Base-by-base conservation (phyloP, 176 grass and related monocot species). In the Ananas comosus region DNA sequence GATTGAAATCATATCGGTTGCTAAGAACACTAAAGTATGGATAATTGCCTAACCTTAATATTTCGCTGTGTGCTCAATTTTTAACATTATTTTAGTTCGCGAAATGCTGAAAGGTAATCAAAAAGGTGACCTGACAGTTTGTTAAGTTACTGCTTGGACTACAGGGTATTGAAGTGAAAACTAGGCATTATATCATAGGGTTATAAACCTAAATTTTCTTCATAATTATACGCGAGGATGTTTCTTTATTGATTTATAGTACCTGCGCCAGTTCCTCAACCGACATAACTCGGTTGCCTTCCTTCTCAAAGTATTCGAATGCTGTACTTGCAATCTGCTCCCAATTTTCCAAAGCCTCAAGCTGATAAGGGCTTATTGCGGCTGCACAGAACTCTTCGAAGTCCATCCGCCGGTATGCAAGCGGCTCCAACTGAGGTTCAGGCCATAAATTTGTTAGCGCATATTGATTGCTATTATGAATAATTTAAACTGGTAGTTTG, bases 361-460 rank as follows among this genome's bases (percentile, higher is more conserved):
- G 90, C 66, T 99, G 94, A 66, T 93, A 93, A 12, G 94, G 89
- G 70, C 89, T 99, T 54, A 91, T 93, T 21, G 94, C 85, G 48
- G 94, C 94, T 42, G 94, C 86, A 78, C 94, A 99, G 67, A 99
- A 99, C 75, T 99, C 94, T 74, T 99, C 89, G 10, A 93, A 99
- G 53, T 99, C 89, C 89, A 99, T 88, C 75, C 70, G 86, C 79
- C 84, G 87, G 72, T 91, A 93, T 16, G 85, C 74, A 61, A 99
- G 94, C 1, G 87, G 89, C 72, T 99, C 94, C 89, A 99, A 63
- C 94, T 99, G 79, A 24, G 25, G 73, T 65, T 68, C 9, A 78
- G 16, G 75, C 72, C 81, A 70, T 2, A 68, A 64, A 11, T 13
- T 71, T 2, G 65, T 71, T 25, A 71, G 57, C 29, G 70, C 68